Evolutionary conservation across 495 filamentous ascomycete genomes (phyloP).

Genomic region (Penicillium turbatum): DNA sequence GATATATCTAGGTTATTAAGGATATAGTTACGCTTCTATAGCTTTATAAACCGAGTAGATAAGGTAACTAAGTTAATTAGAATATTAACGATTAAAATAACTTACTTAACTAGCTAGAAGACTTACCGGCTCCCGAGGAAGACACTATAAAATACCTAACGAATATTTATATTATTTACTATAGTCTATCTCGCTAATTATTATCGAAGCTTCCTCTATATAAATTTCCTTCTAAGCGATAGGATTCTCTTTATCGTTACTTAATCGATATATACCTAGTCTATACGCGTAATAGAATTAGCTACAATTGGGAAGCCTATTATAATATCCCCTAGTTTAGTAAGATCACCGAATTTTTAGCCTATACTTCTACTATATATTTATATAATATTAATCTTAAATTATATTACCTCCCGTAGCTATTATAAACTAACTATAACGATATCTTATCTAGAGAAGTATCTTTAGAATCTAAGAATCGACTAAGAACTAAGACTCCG

Average conservation of each 20-base stretch:
- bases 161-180: slow-evolving; percentile 31
- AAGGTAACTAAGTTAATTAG: slow-evolving; percentile 25
- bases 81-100: slow-evolving; percentile 15
- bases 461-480: no score
- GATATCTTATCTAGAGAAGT: no score
- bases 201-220: slow-evolving; percentile 27
- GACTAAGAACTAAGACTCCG: no score
- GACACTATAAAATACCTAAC: slow-evolving; percentile 12
- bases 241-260: slow-evolving; percentile 29
- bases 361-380: slow-evolving; percentile 21
- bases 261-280: slow-evolving; percentile 20
- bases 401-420: slow-evolving; percentile 17
- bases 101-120: slow-evolving; percentile 9
- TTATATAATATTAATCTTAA: slow-evolving; percentile 26
- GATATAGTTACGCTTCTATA: slow-evolving; percentile 23
- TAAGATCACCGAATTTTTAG: slow-evolving; percentile 27
- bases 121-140: neutral
- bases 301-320: slow-evolving; percentile 27
- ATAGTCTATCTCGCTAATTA: slow-evolving; percentile 22
- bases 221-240: slow-evolving; percentile 26
- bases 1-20: slow-evolving; percentile 29
- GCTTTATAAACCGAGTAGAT: slow-evolving; percentile 22
- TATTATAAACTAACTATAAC: neutral
- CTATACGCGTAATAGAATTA: slow-evolving; percentile 22
- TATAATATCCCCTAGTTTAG: slow-evolving; percentile 19